Evolutionary conservation across 208 protist genomes (phyloP).

Genomic region (Naegleria lovaniensis): DNA sequence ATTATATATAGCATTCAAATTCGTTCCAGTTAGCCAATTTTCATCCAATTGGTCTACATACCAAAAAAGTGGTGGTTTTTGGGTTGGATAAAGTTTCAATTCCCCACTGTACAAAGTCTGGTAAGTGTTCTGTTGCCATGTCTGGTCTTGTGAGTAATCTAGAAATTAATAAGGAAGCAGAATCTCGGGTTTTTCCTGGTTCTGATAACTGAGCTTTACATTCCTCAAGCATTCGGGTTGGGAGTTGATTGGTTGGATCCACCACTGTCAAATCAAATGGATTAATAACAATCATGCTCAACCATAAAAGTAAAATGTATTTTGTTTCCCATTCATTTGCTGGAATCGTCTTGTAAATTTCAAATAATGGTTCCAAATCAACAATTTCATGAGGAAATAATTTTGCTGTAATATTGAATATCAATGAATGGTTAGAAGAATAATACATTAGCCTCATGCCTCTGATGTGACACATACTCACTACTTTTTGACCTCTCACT

Average conservation of each 20-base stretch:
- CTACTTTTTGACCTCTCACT: constrained; percentile 4
- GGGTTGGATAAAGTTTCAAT: not conserved
- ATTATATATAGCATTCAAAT: not conserved
- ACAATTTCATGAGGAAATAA: constrained; percentile 18
- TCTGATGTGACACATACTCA: not conserved
- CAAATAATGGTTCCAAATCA: constrained; percentile 10
- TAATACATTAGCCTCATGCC: constrained; percentile 20
- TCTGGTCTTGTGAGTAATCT: constrained; percentile 69
- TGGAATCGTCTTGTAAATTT: not conserved
- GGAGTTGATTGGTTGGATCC: constrained; percentile 66
- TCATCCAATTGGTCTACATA: constrained; percentile 45
- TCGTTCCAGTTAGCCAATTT: not conserved
- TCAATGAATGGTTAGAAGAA: no score
- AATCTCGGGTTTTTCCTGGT: constrained; percentile 76
- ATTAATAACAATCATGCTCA: constrained; percentile 87
- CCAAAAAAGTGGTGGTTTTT: constrained; percentile 27
- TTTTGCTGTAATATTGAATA: not conserved
- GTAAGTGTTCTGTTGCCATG: constrained; percentile 35
- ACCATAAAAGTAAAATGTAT: constrained; percentile 92
- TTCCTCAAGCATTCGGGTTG: constrained; percentile 59
- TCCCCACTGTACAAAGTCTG: constrained; percentile 42
- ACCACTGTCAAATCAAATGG: constrained; percentile 87
- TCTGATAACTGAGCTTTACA: constrained; percentile 65
- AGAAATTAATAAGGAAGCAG: constrained; percentile 71
- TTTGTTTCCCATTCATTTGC: constrained; percentile 74